Conservation (phyloP, 2,329 filamentous ascomycete species). For the Passalora sequoiae region DNA sequence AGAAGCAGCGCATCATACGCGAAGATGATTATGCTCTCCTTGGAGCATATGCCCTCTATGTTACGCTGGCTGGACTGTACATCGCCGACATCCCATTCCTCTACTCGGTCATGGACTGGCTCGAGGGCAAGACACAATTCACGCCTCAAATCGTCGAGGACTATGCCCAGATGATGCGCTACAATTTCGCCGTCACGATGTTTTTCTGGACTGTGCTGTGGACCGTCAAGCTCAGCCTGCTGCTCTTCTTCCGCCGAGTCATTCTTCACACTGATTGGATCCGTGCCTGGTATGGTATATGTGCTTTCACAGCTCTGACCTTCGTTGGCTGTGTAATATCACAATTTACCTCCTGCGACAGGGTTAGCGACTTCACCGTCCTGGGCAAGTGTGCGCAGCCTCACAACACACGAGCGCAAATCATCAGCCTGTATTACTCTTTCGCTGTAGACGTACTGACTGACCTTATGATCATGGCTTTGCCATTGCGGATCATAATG, state of each 20-base stretch:
- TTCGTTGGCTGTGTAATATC: slow-evolving; percentile 9
- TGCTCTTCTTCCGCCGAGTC: slow-evolving; percentile 13
- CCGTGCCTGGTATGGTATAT: slow-evolving; percentile 8
- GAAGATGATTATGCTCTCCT: slow-evolving; percentile 13
- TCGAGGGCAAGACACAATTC: background rate
- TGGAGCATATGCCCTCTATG: slow-evolving; percentile 6
- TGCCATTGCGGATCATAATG: slow-evolving; percentile 9
- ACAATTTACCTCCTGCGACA: slow-evolving; percentile 7
- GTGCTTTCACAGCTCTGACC: slow-evolving; percentile 5
- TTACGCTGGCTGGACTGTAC: slow-evolving; percentile 8
- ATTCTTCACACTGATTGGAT: slow-evolving; percentile 8
- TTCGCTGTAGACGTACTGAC: slow-evolving; percentile 11
- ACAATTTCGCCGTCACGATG: slow-evolving; percentile 9
- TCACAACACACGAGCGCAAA: slow-evolving; percentile 5
- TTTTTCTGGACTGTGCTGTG: slow-evolving; percentile 12
- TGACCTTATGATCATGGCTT: slow-evolving; percentile 9
- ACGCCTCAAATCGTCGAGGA: background rate
- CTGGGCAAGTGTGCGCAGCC: slow-evolving; percentile 1
- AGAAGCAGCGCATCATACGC: slow-evolving; percentile 5
- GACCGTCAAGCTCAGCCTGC: slow-evolving; percentile 12
- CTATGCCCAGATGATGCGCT: slow-evolving; percentile 11
- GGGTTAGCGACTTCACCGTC: slow-evolving; percentile 4
- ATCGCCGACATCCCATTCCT: slow-evolving; percentile 12
- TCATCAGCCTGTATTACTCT: slow-evolving; percentile 11
- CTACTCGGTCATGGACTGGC: slow-evolving; percentile 9